A percentile compares a stretch with the other conserved stretches of the same genome.
Conservation (phyloP, 2,329 filamentous ascomycete genomes). For the Botrytis cinerea region DNA sequence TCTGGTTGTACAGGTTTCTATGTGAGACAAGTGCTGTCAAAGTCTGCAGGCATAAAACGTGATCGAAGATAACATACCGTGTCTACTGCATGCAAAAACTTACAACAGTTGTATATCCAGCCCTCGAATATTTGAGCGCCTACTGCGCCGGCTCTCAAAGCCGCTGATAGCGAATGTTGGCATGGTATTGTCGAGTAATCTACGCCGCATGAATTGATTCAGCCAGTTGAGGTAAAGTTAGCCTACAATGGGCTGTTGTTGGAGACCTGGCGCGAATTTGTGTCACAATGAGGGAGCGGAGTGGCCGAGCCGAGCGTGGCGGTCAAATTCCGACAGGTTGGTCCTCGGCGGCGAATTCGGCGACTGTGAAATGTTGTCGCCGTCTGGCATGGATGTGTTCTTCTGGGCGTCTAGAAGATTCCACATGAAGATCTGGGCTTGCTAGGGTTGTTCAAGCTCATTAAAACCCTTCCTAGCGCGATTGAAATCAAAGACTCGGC, state of each 20-base stretch:
- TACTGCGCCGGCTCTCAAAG: neutral
- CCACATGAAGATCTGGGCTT: neutral
- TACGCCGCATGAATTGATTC: slow-evolving; percentile 3
- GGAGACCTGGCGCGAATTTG: neutral
- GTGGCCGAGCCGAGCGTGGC: slow-evolving; percentile 2
- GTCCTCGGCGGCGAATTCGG: neutral
- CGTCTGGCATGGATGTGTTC: neutral
- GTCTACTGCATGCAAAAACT: neutral
- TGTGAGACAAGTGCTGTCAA: neutral
- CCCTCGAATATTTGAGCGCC: neutral
- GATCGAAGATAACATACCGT: slow-evolving; percentile 4
- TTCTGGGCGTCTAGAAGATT: neutral
- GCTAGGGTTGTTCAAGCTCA: neutral
- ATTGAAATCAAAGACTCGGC: neutral
- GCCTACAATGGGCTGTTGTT: neutral
- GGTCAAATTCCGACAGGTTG: neutral
- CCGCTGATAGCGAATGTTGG: neutral
- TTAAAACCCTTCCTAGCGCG: neutral
- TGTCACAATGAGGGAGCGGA: neutral
- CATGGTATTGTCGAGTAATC: neutral
- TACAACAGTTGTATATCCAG: neutral
- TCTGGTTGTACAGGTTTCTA: neutral
- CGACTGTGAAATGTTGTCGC: neutral
- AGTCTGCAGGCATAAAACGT: neutral
- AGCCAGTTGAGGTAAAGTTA: neutral